Evolutionary conservation across 2,329 filamentous ascomycete genomes (phyloP).

Genomic region (Graphilbum sp.): DNA sequence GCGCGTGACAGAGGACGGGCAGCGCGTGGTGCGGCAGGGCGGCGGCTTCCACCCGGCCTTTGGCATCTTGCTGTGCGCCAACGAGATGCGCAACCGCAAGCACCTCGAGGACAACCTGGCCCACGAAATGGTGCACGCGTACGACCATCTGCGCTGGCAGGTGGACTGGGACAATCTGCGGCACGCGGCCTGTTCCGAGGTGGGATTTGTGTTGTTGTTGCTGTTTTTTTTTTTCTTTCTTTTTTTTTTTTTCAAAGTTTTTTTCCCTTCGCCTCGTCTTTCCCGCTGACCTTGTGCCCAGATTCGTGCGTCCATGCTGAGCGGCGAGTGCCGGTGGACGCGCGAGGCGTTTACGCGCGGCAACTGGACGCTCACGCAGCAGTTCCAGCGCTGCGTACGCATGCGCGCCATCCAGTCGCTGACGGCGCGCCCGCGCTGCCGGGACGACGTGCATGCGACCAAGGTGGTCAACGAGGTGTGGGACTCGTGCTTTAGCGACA

Average conservation of each 20-base stretch:
- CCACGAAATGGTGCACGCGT: constrained; percentile 97
- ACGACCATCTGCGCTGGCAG: constrained; percentile 84
- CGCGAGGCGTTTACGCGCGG: constrained; percentile 71
- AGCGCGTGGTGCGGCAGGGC: constrained; percentile 42
- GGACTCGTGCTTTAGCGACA: constrained; percentile 92
- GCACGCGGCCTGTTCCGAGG: constrained; percentile 90
- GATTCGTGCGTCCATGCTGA: constrained; percentile 86
- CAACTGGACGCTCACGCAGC: constrained; percentile 79
- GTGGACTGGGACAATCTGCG: constrained; percentile 66
- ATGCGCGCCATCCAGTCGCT: constrained; percentile 67
- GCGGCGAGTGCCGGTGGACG: constrained; percentile 83
- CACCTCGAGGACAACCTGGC: constrained; percentile 88
- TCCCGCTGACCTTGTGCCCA: constrained; percentile 18
- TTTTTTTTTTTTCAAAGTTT: constrained; percentile 2
- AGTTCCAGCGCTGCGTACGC: constrained; percentile 86
- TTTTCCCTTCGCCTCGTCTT: background rate
- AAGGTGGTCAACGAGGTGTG: constrained; percentile 95
- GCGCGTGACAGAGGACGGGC: constrained; percentile 17
- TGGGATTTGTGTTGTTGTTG: constrained; percentile 27
- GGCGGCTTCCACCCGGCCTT: constrained; percentile 78
- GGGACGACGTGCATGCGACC: constrained; percentile 70
- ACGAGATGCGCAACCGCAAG: constrained; percentile 63
- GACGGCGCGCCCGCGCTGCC: constrained; percentile 59
- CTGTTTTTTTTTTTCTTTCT: background rate
- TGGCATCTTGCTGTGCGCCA: constrained; percentile 85